Evolutionary conservation across 2,329 filamentous ascomycete species (phyloP).

Genomic region (Penicillium fuscoglaucum): DNA sequence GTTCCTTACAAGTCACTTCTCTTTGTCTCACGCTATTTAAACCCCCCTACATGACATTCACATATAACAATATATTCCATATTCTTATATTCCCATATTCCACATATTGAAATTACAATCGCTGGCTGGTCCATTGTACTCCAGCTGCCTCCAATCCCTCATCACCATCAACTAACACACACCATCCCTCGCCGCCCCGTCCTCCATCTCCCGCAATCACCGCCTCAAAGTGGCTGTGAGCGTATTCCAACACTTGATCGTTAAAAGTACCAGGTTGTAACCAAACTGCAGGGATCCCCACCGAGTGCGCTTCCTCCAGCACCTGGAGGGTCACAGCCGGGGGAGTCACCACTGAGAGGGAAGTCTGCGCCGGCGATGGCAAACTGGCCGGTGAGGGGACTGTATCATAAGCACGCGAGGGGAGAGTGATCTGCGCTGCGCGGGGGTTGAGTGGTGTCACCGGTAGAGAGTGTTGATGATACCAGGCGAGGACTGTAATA

Average conservation of each 20-base stretch:
- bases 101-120: slow-evolving; percentile 29
- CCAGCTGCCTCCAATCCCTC: slow-evolving; percentile 56
- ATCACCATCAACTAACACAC: slow-evolving; percentile 82
- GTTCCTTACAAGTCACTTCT: background rate
- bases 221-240: slow-evolving; percentile 66
- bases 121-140: slow-evolving; percentile 50
- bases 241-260: slow-evolving; percentile 69
- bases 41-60: slow-evolving; percentile 4
- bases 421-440: slow-evolving; percentile 63
- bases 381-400: slow-evolving; percentile 66
- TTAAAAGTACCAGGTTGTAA: slow-evolving; percentile 89
- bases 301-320: slow-evolving; percentile 72
- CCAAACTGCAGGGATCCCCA: slow-evolving; percentile 76
- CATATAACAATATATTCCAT: background rate
- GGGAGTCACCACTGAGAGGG: slow-evolving; percentile 83
- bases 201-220: slow-evolving; percentile 68
- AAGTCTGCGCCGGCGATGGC: slow-evolving; percentile 66
- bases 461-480: slow-evolving; percentile 71
- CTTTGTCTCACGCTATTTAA: slow-evolving; percentile 5
- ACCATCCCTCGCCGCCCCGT: slow-evolving; percentile 74
- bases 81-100: background rate
- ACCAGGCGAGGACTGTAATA: slow-evolving; percentile 80
- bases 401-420: slow-evolving; percentile 60
- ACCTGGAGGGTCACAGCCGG: slow-evolving; percentile 73
- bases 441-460: slow-evolving; percentile 83